Conservation (phyloP, 345 rosid genomes). For the Euphorbia tirucalli region DNA sequence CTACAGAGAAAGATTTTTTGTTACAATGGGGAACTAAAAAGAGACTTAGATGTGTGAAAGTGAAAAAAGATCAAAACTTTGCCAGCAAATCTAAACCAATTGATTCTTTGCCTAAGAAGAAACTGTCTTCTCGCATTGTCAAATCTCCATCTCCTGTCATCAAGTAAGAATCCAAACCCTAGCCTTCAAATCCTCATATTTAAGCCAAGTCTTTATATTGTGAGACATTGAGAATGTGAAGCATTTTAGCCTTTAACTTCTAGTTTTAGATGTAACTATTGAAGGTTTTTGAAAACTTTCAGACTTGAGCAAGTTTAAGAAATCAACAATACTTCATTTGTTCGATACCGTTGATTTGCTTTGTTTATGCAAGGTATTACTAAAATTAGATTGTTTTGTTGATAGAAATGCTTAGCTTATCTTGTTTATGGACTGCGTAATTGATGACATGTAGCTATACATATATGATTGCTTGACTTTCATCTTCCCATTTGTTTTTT, state of each 20-base stretch:
- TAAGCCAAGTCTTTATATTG: not conserved
- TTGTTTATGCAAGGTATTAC: too few relatives aligned
- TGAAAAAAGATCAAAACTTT: conserved; percentile 56
- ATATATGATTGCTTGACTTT: too few relatives aligned
- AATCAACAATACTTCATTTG: not conserved
- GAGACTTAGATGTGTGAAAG: conserved; percentile 76
- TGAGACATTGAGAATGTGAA: not conserved
- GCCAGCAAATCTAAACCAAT: conserved; percentile 41
- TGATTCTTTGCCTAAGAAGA: conserved; percentile 55
- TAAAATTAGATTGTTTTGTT: not conserved
- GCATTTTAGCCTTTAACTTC: not conserved
- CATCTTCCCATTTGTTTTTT: not conserved
- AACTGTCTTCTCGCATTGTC: conserved; percentile 42
- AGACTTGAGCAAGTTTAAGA: not conserved
- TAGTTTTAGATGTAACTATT: not conserved
- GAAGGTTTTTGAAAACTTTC: not conserved
- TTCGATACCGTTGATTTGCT: not conserved
- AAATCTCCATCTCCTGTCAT: conserved; percentile 50
- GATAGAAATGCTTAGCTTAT: not conserved
- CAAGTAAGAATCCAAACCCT: conserved; percentile 41
- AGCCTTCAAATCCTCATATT: not conserved
- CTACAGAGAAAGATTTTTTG: conserved; percentile 68
- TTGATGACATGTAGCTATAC: too few relatives aligned
- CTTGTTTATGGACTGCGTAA: too few relatives aligned
- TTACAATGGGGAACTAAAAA: conserved; percentile 92